Percentiles rank a stretch among this genome's conserved stretches.
Conservation (phyloP, 169 alveolate species). For the Cryptosporidium felis region DNA sequence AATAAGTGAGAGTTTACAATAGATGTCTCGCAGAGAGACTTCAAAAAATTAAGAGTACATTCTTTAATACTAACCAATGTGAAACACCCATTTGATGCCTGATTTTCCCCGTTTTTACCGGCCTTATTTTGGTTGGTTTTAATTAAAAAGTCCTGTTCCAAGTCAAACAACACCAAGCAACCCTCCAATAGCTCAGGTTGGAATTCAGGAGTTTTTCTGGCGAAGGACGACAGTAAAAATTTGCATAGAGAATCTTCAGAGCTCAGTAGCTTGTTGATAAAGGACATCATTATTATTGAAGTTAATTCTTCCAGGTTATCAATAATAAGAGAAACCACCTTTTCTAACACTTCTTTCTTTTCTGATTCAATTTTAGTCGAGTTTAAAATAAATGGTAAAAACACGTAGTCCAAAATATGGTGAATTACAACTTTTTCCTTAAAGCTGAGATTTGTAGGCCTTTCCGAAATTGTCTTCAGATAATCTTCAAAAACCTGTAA, state of each 20-base stretch:
- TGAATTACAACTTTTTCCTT: neutral
- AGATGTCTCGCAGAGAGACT: neutral
- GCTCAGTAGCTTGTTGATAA: neutral
- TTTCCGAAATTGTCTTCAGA: neutral
- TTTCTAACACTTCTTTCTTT: neutral
- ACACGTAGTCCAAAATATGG: neutral
- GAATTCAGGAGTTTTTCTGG: too few relatives aligned
- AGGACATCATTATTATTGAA: neutral
- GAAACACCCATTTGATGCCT: too few relatives aligned
- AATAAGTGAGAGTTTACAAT: neutral
- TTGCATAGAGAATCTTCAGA: neutral
- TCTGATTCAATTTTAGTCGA: neutral
- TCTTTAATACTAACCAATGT: neutral
- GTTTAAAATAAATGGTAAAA: neutral
- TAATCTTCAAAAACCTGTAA: neutral
- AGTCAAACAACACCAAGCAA: too few relatives aligned
- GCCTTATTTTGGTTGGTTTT: too few relatives aligned
- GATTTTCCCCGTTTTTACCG: too few relatives aligned
- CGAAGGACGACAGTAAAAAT: neutral
- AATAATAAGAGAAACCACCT: neutral
- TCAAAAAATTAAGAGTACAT: neutral
- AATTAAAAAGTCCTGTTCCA: too few relatives aligned
- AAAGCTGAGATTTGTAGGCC: neutral
- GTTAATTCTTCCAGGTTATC: neutral
- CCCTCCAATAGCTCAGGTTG: too few relatives aligned